Conservation (phyloP, 805 yeast genomes). For the Isabelozyma rhagii region DNA sequence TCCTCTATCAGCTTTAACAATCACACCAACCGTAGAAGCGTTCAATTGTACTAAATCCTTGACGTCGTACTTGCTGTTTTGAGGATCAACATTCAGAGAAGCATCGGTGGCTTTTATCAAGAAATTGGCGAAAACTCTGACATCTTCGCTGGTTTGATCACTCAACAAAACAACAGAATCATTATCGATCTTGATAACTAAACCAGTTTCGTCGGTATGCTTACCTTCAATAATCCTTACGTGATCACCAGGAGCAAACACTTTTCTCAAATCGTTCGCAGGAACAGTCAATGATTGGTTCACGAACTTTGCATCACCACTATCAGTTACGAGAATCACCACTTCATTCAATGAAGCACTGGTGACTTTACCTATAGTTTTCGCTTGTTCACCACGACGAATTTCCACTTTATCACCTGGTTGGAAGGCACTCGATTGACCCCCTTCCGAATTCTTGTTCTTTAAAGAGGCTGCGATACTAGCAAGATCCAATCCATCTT, state of each 20-base stretch:
- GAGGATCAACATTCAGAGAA: constrained; percentile 50
- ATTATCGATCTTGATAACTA: constrained; percentile 76
- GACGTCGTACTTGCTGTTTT: constrained; percentile 75
- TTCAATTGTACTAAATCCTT: constrained; percentile 88
- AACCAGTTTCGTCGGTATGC: constrained; percentile 90
- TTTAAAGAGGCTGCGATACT: constrained; percentile 85
- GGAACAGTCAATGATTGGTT: constrained; percentile 77
- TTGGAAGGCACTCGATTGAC: constrained; percentile 54
- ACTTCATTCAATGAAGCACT: constrained; percentile 59
- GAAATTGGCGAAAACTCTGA: constrained; percentile 90
- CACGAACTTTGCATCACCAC: constrained; percentile 54
- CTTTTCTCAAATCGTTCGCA: constrained; percentile 73
- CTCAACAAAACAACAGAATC: constrained; percentile 88
- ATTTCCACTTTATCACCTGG: constrained; percentile 95
- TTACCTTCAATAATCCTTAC: constrained; percentile 90
- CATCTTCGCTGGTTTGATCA: constrained; percentile 83
- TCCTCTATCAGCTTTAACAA: constrained; percentile 86
- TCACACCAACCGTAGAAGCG: constrained; percentile 83
- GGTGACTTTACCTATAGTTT: constrained; percentile 76
- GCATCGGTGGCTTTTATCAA: constrained; percentile 90
- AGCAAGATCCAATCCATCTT: constrained; percentile 78
- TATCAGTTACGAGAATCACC: constrained; percentile 47
- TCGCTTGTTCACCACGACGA: constrained; percentile 89
- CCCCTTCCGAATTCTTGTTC: constrained; percentile 34
- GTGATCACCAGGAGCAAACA: constrained; percentile 89